Conservation (phyloP, 2,329 filamentous ascomycete genomes). For the Colletotrichum neosansevieriae region DNA sequence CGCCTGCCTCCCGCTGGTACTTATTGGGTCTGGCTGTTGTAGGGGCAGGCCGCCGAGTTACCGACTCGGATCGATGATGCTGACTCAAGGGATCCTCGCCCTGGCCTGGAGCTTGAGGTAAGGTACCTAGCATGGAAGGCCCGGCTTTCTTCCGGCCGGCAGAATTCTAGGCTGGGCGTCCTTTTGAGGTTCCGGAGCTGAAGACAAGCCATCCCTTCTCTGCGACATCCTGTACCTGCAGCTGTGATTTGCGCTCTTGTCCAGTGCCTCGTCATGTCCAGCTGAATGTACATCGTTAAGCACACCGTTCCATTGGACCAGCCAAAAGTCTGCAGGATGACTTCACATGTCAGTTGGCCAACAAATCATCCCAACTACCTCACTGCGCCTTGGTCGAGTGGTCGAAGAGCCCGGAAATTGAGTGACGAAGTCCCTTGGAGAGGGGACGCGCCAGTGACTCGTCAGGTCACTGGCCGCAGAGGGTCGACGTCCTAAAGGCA, state of each 20-base stretch:
- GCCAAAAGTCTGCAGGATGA: conserved; percentile 11
- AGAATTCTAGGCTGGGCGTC: background rate
- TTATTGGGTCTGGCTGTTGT: background rate
- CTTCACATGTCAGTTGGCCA: conserved; percentile 29
- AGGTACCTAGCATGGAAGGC: background rate
- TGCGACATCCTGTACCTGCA: conserved; percentile 30
- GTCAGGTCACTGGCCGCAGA: conserved; percentile 9
- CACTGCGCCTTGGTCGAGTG: background rate
- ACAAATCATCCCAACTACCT: conserved; percentile 3
- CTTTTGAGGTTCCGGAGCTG: conserved; percentile 19
- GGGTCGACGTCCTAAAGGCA: conserved; percentile 34
- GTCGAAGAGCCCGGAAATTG: conserved; percentile 4
- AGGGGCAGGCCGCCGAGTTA: background rate
- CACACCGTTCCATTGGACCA: conserved; percentile 20
- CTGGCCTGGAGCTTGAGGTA: background rate
- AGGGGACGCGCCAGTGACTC: background rate
- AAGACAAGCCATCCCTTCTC: conserved; percentile 19
- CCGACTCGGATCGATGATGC: too few species aligned
- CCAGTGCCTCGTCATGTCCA: conserved; percentile 10
- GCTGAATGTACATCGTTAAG: conserved; percentile 14
- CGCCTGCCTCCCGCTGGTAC: background rate
- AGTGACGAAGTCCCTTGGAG: too few species aligned
- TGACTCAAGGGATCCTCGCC: conserved; percentile 20
- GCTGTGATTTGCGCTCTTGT: conserved; percentile 27
- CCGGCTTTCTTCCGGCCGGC: background rate